A percentile compares a stretch with the other conserved stretches of the same genome.
phyloP scores from a whole-genome alignment of 2,329 filamentous ascomycete genomes.

The Colletotrichum siamense region DNA sequence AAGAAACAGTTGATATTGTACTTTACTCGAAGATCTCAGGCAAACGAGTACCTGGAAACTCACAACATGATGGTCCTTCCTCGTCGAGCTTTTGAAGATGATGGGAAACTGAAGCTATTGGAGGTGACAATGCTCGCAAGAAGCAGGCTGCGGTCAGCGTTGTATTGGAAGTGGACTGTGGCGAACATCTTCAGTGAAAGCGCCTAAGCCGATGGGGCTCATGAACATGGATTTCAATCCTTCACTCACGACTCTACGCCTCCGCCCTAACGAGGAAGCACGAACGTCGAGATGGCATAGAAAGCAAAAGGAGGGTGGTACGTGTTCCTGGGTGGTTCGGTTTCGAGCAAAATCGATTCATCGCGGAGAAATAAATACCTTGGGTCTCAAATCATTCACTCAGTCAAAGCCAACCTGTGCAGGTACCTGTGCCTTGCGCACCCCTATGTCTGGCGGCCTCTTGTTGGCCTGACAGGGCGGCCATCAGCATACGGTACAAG shows the following conservation, averaged over 20 bases:
- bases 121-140: background rate
- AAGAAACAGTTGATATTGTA: rapidly evolving
- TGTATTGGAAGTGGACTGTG: background rate
- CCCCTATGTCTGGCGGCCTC: background rate
- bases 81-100: background rate
- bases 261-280: background rate
- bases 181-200: background rate
- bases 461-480: background rate
- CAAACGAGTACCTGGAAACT: background rate
- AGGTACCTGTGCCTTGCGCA: background rate
- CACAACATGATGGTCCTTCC: rapidly evolving
- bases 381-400: background rate
- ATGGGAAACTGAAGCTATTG: background rate
- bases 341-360: rapidly evolving
- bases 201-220: background rate
- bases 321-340: background rate
- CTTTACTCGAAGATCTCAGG: background rate
- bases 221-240: background rate
- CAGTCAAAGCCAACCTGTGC: background rate
- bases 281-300: background rate
- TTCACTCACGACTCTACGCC: background rate
- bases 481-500: background rate
- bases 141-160: background rate
- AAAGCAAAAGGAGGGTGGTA: background rate
- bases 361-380: background rate